A percentile compares a stretch with the other conserved stretches of the same genome.
These are phyloP conservation scores for Ascochyta fabae DNA, from an alignment of 2,329 filamentous ascomycete species.

Conservation along the genomic window DNA sequence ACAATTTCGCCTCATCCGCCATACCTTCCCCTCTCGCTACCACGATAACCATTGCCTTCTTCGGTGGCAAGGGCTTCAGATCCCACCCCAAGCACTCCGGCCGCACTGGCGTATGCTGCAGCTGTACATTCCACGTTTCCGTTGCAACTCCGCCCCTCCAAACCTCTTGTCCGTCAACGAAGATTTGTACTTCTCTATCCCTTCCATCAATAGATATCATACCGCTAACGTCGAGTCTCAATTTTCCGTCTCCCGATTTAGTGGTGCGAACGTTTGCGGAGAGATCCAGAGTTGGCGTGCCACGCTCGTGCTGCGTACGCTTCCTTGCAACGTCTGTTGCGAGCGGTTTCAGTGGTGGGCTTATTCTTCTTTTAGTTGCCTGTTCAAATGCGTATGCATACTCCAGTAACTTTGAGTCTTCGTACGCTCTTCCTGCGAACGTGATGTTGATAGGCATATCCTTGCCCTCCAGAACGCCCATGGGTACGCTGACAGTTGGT, in stretches of 20 bases:
- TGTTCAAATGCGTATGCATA: slow-evolving; percentile 35
- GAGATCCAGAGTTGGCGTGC: not conserved
- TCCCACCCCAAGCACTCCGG: slow-evolving; percentile 32
- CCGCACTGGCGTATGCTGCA: slow-evolving; percentile 15
- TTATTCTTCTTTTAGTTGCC: slow-evolving; percentile 18
- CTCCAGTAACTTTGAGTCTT: slow-evolving; percentile 48
- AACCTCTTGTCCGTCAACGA: slow-evolving; percentile 25
- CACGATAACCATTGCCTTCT: slow-evolving; percentile 31
- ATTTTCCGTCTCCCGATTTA: not conserved
- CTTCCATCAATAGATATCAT: not conserved
- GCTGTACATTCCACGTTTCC: slow-evolving; percentile 14
- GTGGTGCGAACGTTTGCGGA: not conserved
- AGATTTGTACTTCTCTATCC: slow-evolving; percentile 20
- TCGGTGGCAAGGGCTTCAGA: slow-evolving; percentile 26
- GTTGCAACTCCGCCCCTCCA: not conserved
- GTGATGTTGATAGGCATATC: slow-evolving; percentile 62
- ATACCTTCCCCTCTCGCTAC: slow-evolving; percentile 15
- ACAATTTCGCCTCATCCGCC: slow-evolving; percentile 9
- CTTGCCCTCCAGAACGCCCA: slow-evolving; percentile 57
- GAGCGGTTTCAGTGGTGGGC: slow-evolving; percentile 19
- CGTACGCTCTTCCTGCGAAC: slow-evolving; percentile 58
- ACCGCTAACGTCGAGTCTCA: slow-evolving; percentile 1
- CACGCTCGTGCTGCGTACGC: not conserved
- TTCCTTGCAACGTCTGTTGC: slow-evolving; percentile 19
- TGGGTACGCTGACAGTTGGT: slow-evolving; percentile 61